A percentile compares a stretch with the other conserved stretches of the same genome.
These are phyloP conservation scores for Ogataea populi-albae DNA, from an alignment of 805 yeast species.

Conservation along the genomic window DNA sequence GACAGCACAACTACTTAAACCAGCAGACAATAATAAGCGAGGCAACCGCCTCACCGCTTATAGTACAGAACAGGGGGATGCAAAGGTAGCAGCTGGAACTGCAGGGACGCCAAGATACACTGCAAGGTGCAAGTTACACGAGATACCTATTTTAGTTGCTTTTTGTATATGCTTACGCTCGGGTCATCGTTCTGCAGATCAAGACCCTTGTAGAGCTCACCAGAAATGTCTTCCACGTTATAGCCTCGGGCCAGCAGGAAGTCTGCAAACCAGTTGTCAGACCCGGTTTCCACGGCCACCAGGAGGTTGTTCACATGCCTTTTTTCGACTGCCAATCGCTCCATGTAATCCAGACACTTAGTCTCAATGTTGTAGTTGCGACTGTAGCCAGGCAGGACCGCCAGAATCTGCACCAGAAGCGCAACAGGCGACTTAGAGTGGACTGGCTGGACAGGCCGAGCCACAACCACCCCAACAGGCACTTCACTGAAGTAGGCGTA, in stretches of 20 bases:
- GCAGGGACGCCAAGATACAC: no score
- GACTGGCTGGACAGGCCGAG: constrained; percentile 44
- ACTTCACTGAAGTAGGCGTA: constrained; percentile 65
- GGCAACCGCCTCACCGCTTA: no score
- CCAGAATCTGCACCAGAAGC: constrained; percentile 21
- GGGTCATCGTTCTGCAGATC: constrained; percentile 7
- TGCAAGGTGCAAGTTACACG: background rate
- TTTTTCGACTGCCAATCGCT: constrained; percentile 49
- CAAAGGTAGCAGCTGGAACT: no score
- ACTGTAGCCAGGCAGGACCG: constrained; percentile 57
- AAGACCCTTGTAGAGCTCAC: constrained; percentile 24
- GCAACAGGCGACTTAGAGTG: constrained; percentile 36
- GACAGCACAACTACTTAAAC: no score
- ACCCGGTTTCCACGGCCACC: constrained; percentile 12
- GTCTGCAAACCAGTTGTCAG: constrained; percentile 7
- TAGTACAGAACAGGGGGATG: no score
- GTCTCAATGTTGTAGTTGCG: constrained; percentile 60
- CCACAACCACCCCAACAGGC: constrained; percentile 77
- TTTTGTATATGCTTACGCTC: background rate
- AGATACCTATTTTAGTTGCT: background rate
- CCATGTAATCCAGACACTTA: constrained; percentile 53
- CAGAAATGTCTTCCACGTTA: constrained; percentile 13
- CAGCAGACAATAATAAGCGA: no score
- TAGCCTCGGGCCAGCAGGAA: constrained; percentile 19
- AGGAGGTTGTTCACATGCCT: constrained; percentile 51